Percentiles rank a stretch among this genome's conserved stretches.
Evolutionary conservation across 129 eudicot species (phyloP).

Genomic region (Flaveria brownii): DNA sequence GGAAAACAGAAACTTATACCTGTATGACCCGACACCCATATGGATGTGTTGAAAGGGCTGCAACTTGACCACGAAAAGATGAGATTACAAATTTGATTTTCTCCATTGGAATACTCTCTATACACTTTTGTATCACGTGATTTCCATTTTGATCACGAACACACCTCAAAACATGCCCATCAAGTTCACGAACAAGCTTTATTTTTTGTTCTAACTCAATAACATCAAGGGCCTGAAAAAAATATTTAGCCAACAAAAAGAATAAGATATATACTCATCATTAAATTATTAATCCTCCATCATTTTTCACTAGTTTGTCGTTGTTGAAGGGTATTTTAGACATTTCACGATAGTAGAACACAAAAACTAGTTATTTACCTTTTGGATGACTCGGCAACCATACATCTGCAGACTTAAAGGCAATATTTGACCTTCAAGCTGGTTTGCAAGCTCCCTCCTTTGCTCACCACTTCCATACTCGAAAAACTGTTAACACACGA

Average conservation of each 20-base stretch:
- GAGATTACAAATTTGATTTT: constrained; percentile 60
- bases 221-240: constrained; percentile 72
- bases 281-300: constrained; percentile 3
- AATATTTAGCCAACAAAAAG: constrained; percentile 11
- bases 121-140: constrained; percentile 86
- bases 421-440: constrained; percentile 62
- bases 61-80: constrained; percentile 83
- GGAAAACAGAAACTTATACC: constrained; percentile 40
- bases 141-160: constrained; percentile 95
- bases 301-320: too few relatives aligned
- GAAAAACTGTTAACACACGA: constrained; percentile 53
- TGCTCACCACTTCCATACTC: constrained; percentile 80
- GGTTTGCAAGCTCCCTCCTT: constrained; percentile 63
- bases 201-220: constrained; percentile 72
- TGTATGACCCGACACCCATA: constrained; percentile 96
- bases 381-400: constrained; percentile 94
- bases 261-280: constrained; percentile 6
- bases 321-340: neutral
- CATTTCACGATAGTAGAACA: neutral
- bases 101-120: constrained; percentile 64
- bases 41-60: constrained; percentile 79
- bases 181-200: constrained; percentile 68
- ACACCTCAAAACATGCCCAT: constrained; percentile 78
- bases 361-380: constrained; percentile 42
- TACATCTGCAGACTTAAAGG: constrained; percentile 86